Evolutionary conservation across 1,284 basidiomycete genomes (phyloP), one percentile per base, ranked within the genome.

Genomic region (Ceratobasidium theobromae): DNA sequence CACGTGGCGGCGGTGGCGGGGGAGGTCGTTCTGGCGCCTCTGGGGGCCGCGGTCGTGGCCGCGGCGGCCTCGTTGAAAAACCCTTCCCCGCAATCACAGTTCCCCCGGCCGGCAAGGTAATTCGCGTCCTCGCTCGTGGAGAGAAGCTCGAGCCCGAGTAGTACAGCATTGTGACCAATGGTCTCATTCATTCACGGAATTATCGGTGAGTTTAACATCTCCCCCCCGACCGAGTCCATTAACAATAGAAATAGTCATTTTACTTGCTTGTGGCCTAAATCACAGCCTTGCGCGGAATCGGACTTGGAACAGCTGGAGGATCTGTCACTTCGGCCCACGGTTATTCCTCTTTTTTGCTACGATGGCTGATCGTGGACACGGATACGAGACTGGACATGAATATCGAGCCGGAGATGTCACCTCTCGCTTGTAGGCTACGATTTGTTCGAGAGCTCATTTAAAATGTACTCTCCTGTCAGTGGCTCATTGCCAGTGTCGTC

Each of bases 61-160:
- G 52, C 28, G 49, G 53, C 23, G 64, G 52, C 14, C 65, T 70
- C 9, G 69, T 70, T 21, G 69, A 70, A 40, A 70, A 70, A 43
- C 65, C 67, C 8, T 41, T 43, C 21, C 45, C 65, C 21, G 53
- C 53, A 3, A 67, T 48, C 49, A 53, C 28, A 55, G 62, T 54
- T 49, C 64, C 65, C 0, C 68, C 68, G 11, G 69, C 70, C 14
- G 70, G 68, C 45, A 86, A 85, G 69, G 85, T 86, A 70, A 84
- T 91, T 30, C 80, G 88, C 23, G 86, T 91, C 21, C 82, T 91
- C 65, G 87, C 89, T 4, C 81, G 89, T 14, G 89, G 89, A 38
- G 89, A 91, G 79, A 90, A 90, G 76, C 77, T 91, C 67, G 88
- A 91, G 40, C 79, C 80, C 4, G 58, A 62, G 23, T 62, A 62